A percentile compares a stretch with the other conserved stretches of the same genome.
phyloP scores from a whole-genome alignment of 352 stramenopile species.

The Globisporangium uncinulatum region DNA sequence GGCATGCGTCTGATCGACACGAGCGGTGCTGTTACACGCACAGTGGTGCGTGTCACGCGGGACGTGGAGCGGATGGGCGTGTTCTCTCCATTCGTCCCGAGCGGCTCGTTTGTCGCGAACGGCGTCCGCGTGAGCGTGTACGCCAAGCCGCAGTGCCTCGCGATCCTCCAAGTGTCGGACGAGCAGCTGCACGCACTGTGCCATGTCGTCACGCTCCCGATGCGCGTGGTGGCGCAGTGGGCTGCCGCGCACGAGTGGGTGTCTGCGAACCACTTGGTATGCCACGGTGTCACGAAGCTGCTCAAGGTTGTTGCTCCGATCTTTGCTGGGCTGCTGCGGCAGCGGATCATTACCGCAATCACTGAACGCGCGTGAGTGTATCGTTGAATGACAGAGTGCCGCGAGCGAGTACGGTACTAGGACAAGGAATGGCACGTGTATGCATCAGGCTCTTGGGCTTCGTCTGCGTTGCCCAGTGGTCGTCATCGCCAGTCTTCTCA shows the following conservation, averaged over 20 bases:
- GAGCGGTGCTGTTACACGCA: not conserved
- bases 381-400: no score
- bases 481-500: constrained; percentile 18
- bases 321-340: not conserved
- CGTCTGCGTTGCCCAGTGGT: no score
- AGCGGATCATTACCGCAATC: not conserved
- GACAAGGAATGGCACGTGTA: no score
- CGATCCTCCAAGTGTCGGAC: not conserved
- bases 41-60: not conserved
- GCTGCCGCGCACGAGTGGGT: not conserved
- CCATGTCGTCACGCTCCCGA: not conserved
- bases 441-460: no score
- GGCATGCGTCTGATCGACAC: not conserved
- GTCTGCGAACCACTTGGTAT: not conserved
- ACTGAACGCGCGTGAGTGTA: not conserved
- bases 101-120: not conserved
- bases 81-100: not conserved
- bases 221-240: not conserved
- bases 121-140: not conserved
- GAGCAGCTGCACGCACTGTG: not conserved
- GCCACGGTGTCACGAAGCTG: not conserved
- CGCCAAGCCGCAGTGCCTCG: not conserved
- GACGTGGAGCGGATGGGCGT: not conserved
- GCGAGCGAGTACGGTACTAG: no score
- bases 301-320: not conserved